Conservation (phyloP, 2,329 filamentous ascomycete genomes). For the Monilinia aucupariae region DNA sequence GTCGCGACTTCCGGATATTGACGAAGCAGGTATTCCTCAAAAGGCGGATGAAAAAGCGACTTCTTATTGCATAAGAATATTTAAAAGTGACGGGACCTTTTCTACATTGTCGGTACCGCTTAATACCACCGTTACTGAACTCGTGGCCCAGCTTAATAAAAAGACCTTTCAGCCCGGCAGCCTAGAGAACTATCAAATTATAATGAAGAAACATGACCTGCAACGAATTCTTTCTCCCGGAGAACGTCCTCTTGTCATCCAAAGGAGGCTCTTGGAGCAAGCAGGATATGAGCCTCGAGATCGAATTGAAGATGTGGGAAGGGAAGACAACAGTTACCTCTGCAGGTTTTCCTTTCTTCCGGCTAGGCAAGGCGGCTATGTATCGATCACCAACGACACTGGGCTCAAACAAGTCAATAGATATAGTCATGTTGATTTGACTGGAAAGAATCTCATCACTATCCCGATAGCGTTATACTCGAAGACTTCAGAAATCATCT, state of each 20-base stretch:
- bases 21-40: conserved; percentile 62
- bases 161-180: conserved; percentile 91
- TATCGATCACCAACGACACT: conserved; percentile 68
- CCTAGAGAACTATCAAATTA: conserved; percentile 89
- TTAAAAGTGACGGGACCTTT: conserved; percentile 89
- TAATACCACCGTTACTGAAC: conserved; percentile 78
- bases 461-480: conserved; percentile 94
- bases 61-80: conserved; percentile 90
- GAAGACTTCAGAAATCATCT: conserved; percentile 87
- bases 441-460: conserved; percentile 83
- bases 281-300: conserved; percentile 85
- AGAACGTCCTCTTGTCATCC: conserved; percentile 83
- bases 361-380: conserved; percentile 76
- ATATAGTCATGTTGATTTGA: conserved; percentile 88
- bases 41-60: conserved; percentile 68
- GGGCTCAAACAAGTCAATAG: conserved; percentile 79
- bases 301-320: conserved; percentile 83
- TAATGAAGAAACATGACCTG: conserved; percentile 87
- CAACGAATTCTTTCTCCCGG: conserved; percentile 71
- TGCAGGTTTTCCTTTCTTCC: conserved; percentile 94
- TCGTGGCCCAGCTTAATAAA: conserved; percentile 85
- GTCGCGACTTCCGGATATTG: conserved; percentile 52
- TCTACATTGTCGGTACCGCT: conserved; percentile 81
- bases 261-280: conserved; percentile 85
- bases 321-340: conserved; percentile 95